Evolutionary conservation across 805 yeast species (phyloP).

Genomic region (Saturnispora besseyi): DNA sequence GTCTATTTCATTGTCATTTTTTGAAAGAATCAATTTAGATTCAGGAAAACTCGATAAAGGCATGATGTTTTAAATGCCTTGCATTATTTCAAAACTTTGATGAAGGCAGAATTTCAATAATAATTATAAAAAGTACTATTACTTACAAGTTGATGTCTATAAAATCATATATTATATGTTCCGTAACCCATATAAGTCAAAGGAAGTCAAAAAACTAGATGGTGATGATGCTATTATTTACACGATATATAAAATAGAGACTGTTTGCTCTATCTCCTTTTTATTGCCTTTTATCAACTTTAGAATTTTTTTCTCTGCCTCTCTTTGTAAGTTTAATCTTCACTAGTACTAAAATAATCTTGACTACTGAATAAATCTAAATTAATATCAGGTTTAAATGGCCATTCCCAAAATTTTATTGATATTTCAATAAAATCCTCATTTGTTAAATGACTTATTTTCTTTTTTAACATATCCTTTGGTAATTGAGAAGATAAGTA

Average conservation of each 20-base stretch:
- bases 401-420: constrained; percentile 60
- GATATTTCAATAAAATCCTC: constrained; percentile 49
- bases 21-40: no score
- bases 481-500: constrained; percentile 33
- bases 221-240: background rate
- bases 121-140: background rate
- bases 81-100: background rate
- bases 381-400: constrained; percentile 56
- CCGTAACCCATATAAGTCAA: background rate
- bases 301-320: background rate
- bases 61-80: background rate
- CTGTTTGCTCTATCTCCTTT: background rate
- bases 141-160: background rate
- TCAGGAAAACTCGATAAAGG: no score
- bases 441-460: constrained; percentile 39
- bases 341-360: constrained; percentile 1
- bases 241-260: background rate
- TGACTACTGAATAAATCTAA: constrained; percentile 18
- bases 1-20: no score
- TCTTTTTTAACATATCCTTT: constrained; percentile 32
- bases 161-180: background rate
- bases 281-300: background rate
- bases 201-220: background rate
- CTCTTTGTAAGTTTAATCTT: background rate
- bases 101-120: background rate